These are phyloP conservation scores for Pittosporum tobira DNA, from an alignment of 129 eudicot species.

Conservation along the genomic window DNA sequence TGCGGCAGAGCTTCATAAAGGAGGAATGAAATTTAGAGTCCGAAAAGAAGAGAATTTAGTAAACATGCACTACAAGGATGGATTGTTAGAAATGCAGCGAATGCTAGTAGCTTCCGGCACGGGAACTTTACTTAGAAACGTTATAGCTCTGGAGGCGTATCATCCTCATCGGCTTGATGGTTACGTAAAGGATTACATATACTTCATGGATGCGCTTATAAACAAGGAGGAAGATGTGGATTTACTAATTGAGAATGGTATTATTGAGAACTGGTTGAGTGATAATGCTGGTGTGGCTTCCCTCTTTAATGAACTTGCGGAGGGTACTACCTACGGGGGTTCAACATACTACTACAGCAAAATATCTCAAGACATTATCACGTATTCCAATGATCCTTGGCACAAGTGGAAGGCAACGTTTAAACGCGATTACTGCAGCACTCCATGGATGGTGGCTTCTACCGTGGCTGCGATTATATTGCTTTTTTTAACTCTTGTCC, in stretches of 20 bases:
- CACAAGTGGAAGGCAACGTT: slow-evolving; percentile 18
- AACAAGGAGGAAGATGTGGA: slow-evolving; percentile 14
- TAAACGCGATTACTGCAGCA: slow-evolving; percentile 14
- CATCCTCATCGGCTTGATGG: slow-evolving; percentile 8
- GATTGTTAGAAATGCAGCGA: slow-evolving; percentile 13
- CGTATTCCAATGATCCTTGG: not conserved
- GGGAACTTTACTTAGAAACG: slow-evolving; percentile 8
- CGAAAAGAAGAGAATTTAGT: not conserved
- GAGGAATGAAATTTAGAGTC: slow-evolving; percentile 7
- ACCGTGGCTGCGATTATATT: slow-evolving; percentile 10
- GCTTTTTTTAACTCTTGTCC: slow-evolving; percentile 17
- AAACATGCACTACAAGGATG: slow-evolving; percentile 8
- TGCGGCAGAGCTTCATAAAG: slow-evolving; percentile 2
- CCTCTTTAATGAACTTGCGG: slow-evolving; percentile 7
- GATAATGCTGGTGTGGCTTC: slow-evolving; percentile 6
- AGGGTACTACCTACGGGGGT: not conserved
- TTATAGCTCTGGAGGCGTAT: slow-evolving; percentile 10
- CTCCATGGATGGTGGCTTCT: slow-evolving; percentile 20
- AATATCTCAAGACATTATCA: not conserved
- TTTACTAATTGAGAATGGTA: slow-evolving; percentile 10
- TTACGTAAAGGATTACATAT: slow-evolving; percentile 8
- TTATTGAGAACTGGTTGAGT: slow-evolving; percentile 2
- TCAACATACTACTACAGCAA: slow-evolving; percentile 1
- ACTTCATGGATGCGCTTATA: slow-evolving; percentile 14
- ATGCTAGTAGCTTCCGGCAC: not conserved